phyloP scores from a whole-genome alignment of 306 rosid species.

The Fagus sylvatica region DNA sequence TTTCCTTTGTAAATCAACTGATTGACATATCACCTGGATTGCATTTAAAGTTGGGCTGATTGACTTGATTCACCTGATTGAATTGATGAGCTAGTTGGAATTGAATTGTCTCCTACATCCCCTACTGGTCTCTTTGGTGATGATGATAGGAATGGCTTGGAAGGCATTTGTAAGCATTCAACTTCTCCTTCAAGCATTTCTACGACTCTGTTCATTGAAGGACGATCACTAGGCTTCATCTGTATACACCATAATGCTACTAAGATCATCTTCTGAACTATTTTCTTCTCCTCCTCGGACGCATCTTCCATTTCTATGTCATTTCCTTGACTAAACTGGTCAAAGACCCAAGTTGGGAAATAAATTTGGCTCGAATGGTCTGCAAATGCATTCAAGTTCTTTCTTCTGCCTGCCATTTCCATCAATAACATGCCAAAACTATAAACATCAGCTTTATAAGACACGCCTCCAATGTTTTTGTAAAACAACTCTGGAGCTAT shows the following conservation, averaged over 20 bases:
- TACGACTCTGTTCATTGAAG: slow-evolving; percentile 28
- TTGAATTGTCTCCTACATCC: background rate
- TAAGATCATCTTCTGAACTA: slow-evolving; percentile 26
- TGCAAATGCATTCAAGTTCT: slow-evolving; percentile 20
- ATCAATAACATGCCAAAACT: slow-evolving; percentile 25
- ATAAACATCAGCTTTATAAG: slow-evolving; percentile 14
- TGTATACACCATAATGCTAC: slow-evolving; percentile 45
- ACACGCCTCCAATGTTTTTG: slow-evolving; percentile 19
- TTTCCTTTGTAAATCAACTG: too few species aligned
- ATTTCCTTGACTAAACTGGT: background rate
- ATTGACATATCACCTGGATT: too few species aligned
- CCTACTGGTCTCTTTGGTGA: background rate
- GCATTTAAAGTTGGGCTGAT: background rate
- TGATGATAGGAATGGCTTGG: slow-evolving; percentile 30
- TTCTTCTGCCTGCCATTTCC: slow-evolving; percentile 24
- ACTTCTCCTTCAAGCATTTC: slow-evolving; percentile 34
- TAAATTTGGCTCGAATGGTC: slow-evolving; percentile 29
- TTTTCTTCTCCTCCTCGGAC: background rate
- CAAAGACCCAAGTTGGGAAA: slow-evolving; percentile 26
- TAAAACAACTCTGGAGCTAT: slow-evolving; percentile 23
- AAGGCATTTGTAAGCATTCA: slow-evolving; percentile 26
- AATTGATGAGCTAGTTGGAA: too few species aligned
- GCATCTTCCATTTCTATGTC: slow-evolving; percentile 14
- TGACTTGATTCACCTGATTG: too few species aligned
- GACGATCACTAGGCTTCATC: slow-evolving; percentile 33